Conservation (phyloP, 2,329 filamentous ascomycete species). For the Apiospora aurea region DNA sequence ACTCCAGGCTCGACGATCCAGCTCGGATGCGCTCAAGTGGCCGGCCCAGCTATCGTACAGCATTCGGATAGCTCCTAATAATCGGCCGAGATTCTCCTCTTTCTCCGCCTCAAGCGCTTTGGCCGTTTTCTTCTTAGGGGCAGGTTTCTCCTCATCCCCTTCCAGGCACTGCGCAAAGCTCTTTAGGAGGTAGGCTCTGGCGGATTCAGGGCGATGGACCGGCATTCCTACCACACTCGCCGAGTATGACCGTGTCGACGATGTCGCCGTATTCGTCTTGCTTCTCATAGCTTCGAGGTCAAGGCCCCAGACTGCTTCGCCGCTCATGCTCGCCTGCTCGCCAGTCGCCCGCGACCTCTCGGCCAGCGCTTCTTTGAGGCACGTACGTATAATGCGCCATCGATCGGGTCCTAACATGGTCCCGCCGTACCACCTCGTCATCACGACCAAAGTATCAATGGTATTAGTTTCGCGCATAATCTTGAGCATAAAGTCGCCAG, state of each 20-base stretch:
- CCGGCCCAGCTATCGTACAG: constrained; percentile 77
- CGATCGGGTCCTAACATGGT: constrained; percentile 67
- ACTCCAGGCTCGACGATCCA: constrained; percentile 78
- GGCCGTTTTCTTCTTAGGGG: constrained; percentile 59
- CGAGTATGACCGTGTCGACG: constrained; percentile 38
- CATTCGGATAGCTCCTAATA: constrained; percentile 75
- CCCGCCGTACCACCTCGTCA: constrained; percentile 69
- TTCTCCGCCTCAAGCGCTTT: constrained; percentile 65
- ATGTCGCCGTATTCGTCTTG: constrained; percentile 40
- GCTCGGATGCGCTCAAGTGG: constrained; percentile 67
- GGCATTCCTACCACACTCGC: constrained; percentile 63
- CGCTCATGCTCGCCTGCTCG: constrained; percentile 48
- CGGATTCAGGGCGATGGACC: constrained; percentile 76
- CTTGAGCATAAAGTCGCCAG: constrained; percentile 62
- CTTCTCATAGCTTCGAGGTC: constrained; percentile 60
- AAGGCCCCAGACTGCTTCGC: constrained; percentile 67
- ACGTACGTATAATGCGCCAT: constrained; percentile 68
- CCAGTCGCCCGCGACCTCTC: constrained; percentile 55
- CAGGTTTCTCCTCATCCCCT: constrained; percentile 30
- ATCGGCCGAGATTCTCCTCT: constrained; percentile 70
- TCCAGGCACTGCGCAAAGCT: constrained; percentile 61
- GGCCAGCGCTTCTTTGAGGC: constrained; percentile 61
- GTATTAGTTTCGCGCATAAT: constrained; percentile 59
- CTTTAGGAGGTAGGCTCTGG: constrained; percentile 63
- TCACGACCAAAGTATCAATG: constrained; percentile 61